A percentile compares a stretch with the other conserved stretches of the same genome.
These are phyloP conservation scores for Talaromyces funiculosus DNA, from an alignment of 2,329 filamentous ascomycete genomes.

Conservation along the genomic window DNA sequence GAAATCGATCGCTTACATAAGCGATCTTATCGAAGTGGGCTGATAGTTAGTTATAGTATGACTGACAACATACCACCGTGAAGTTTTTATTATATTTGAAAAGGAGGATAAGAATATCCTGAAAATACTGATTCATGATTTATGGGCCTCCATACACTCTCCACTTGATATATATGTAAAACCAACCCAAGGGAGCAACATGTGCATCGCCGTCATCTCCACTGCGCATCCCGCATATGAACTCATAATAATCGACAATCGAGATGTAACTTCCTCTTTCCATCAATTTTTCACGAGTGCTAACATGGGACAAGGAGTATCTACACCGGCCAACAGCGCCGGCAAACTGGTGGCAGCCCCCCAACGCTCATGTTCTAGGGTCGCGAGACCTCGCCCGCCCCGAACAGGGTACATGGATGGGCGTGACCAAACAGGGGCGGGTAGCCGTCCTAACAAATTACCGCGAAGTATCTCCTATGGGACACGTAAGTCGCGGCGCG, in stretches of 20 bases:
- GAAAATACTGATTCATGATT: neutral
- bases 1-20: neutral
- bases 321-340: constrained; percentile 55
- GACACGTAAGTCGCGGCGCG: constrained; percentile 49
- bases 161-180: neutral
- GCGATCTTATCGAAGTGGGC: neutral
- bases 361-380: constrained; percentile 52
- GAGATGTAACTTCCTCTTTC: constrained; percentile 51
- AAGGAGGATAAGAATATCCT: neutral
- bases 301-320: constrained; percentile 47
- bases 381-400: constrained; percentile 57
- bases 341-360: constrained; percentile 55
- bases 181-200: constrained; percentile 27
- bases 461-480: constrained; percentile 49
- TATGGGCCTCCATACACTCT: neutral
- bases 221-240: constrained; percentile 71
- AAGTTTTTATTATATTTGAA: neutral
- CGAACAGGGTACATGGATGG: constrained; percentile 60
- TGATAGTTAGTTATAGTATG: neutral
- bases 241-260: constrained; percentile 70
- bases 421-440: constrained; percentile 55
- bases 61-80: neutral
- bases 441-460: constrained; percentile 61
- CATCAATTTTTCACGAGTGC: neutral
- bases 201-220: constrained; percentile 74